Base-by-base conservation (phyloP, 257 asterid species). In the Capsicum pubescens region DNA sequence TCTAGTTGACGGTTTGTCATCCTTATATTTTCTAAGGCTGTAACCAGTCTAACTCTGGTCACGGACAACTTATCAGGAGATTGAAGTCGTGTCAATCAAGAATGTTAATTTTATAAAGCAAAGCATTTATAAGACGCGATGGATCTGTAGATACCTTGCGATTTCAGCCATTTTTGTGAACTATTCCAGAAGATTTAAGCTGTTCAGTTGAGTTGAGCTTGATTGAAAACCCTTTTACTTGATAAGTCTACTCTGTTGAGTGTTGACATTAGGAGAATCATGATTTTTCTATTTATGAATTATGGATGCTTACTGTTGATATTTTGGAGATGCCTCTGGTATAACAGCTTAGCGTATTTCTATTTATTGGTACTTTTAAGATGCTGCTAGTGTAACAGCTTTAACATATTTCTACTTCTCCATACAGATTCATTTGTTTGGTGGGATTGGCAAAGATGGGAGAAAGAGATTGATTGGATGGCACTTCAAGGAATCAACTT, bases 391-490 rank as follows among this genome's bases (percentile, higher is more conserved):
- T 84, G 80, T 61, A 67, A 83, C 83, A 83, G 87, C 85, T 87
- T 39, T 84, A 84, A 44, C 83, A 54, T 67, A 80, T 42, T 21
- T 83, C 35, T 70, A 35, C 44, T 63, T 81, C 82, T 61, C 80
- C 83, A 70, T 84, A 87, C 95, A 96, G 99, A 94, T 91, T 96
- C 99, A 60, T 96, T 90, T 88, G 98, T 92, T 86, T 96, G 99
- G 99, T 96, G 99, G 99, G 94, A 92, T 85, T 96, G 98, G 99
- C 90, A 87, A 91, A 94, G 99, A 91, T 94, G 99, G 98, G 99
- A 96, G 91, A 96, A 94, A 86, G 99, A 96, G 90, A 90, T 96
- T 48, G 98, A 96, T 81, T 96, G 99, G 99, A 96, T 96, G 99
- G 95, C 97, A 50, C 97, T 94, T 86, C 98, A 96, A 89, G 98